Percentiles rank a stretch among this genome's conserved stretches.
These are phyloP conservation scores for Backusella westeae DNA, from an alignment of 192 early-diverging fungal genomes.

Conservation along the genomic window DNA sequence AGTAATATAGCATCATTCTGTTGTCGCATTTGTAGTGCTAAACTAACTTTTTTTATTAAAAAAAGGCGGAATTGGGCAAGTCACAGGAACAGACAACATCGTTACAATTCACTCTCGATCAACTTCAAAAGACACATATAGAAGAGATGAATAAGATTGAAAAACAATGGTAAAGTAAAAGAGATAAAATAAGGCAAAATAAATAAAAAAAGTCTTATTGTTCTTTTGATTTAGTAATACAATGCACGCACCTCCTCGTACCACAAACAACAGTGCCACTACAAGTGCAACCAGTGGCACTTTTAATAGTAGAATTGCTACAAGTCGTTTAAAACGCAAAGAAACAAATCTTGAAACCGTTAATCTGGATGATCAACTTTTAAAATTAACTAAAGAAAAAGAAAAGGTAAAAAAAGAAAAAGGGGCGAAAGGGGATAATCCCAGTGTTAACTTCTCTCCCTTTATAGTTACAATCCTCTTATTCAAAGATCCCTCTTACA, in stretches of 20 bases:
- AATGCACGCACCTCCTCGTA: slow-evolving; percentile 19
- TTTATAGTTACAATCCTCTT: slow-evolving; percentile 44
- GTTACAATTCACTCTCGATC: slow-evolving; percentile 14
- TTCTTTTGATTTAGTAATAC: neutral
- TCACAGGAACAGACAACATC: slow-evolving; percentile 14
- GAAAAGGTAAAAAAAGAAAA: slow-evolving; percentile 20
- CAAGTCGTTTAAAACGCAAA: neutral
- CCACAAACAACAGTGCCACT: neutral
- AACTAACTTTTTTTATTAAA: neutral
- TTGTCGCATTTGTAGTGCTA: neutral
- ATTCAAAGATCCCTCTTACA: slow-evolving; percentile 49
- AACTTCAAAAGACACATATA: neutral
- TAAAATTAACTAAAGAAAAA: slow-evolving; percentile 45
- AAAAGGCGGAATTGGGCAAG: slow-evolving; percentile 5
- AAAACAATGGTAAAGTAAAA: slow-evolving; percentile 8
- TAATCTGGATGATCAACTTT: slow-evolving; percentile 42
- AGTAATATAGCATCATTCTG: neutral
- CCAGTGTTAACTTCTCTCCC: neutral
- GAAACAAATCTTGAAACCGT: slow-evolving; percentile 10
- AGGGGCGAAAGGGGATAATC: neutral
- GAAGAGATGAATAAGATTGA: neutral
- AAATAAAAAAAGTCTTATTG: neutral
- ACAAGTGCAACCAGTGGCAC: neutral
- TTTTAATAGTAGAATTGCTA: neutral
- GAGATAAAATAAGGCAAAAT: neutral